Evolutionary conservation across 1,139 yeast species (phyloP).

Genomic region (Suhomyces bokatorum): DNA sequence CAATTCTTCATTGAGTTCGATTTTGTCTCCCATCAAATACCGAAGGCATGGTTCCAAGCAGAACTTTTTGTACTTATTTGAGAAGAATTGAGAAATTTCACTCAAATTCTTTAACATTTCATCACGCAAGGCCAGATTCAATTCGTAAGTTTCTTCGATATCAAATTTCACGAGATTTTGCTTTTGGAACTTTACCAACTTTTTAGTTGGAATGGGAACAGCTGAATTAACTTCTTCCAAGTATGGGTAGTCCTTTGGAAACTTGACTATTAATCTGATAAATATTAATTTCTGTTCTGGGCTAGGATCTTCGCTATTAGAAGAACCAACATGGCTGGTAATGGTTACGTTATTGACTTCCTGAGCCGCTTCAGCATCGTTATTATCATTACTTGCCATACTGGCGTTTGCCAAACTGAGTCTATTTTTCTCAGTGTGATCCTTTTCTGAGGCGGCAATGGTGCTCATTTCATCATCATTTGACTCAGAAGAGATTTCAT

Average conservation of each 20-base stretch:
- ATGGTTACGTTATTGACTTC: conserved; percentile 3
- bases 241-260: conserved; percentile 73
- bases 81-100: conserved; percentile 57
- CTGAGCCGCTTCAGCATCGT: conserved; percentile 4
- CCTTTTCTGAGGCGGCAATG: conserved; percentile 2
- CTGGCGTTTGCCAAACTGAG: conserved; percentile 7
- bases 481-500: conserved; percentile 6
- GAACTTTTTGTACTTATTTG: conserved; percentile 56
- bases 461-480: conserved; percentile 5
- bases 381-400: conserved; percentile 4
- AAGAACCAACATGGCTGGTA: neutral
- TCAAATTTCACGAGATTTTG: conserved; percentile 43
- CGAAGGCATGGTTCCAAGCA: conserved; percentile 83
- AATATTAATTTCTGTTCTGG: conserved; percentile 61
- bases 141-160: conserved; percentile 77
- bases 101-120: conserved; percentile 53
- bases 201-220: conserved; percentile 19
- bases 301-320: conserved; percentile 11
- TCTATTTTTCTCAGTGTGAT: conserved; percentile 2
- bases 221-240: conserved; percentile 45
- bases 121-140: conserved; percentile 46
- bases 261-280: conserved; percentile 63
- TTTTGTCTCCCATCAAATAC: conserved; percentile 77
- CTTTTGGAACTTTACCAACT: conserved; percentile 24
- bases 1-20: conserved; percentile 47